These are phyloP conservation scores for Leccinum truebloodii DNA, from an alignment of 768 basidiomycete species.

Conservation along the genomic window DNA sequence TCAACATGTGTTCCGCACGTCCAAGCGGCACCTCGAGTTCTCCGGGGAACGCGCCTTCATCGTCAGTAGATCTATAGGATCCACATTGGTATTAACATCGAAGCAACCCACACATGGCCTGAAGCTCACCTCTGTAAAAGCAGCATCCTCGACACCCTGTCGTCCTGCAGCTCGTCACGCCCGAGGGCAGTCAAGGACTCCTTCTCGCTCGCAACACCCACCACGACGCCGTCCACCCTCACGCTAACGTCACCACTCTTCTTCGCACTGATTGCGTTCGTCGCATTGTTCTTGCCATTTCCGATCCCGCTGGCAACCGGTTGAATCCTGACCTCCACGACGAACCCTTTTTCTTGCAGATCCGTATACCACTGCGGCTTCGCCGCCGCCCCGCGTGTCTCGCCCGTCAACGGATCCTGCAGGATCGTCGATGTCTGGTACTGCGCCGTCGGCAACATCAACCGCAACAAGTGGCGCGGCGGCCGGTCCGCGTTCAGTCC, in stretches of 20 bases:
- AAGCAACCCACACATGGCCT: slow-evolving; percentile 1
- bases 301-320: slow-evolving; percentile 40
- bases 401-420: slow-evolving; percentile 80
- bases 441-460: slow-evolving; percentile 82
- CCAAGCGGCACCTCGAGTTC: slow-evolving; percentile 62
- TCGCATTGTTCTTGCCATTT: slow-evolving; percentile 1
- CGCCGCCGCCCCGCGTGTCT: slow-evolving; percentile 55
- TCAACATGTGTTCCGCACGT: slow-evolving; percentile 59
- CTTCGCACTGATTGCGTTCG: slow-evolving; percentile 7
- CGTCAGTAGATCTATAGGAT: slow-evolving; percentile 50
- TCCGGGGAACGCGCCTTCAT: slow-evolving; percentile 57
- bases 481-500: slow-evolving; percentile 52
- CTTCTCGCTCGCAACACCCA: slow-evolving; percentile 67
- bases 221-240: slow-evolving; percentile 39
- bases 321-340: slow-evolving; percentile 57
- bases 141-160: slow-evolving; percentile 63
- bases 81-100: neutral
- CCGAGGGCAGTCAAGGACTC: slow-evolving; percentile 71
- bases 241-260: slow-evolving; percentile 15
- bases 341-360: slow-evolving; percentile 58
- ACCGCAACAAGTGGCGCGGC: slow-evolving; percentile 71
- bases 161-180: slow-evolving; percentile 75
- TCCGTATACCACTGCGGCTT: slow-evolving; percentile 75
- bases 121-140: slow-evolving; percentile 61
- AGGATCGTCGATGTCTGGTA: slow-evolving; percentile 72